Base-by-base conservation (phyloP, 352 stramenopile species). In the Elongisporangium prolatum region DNA sequence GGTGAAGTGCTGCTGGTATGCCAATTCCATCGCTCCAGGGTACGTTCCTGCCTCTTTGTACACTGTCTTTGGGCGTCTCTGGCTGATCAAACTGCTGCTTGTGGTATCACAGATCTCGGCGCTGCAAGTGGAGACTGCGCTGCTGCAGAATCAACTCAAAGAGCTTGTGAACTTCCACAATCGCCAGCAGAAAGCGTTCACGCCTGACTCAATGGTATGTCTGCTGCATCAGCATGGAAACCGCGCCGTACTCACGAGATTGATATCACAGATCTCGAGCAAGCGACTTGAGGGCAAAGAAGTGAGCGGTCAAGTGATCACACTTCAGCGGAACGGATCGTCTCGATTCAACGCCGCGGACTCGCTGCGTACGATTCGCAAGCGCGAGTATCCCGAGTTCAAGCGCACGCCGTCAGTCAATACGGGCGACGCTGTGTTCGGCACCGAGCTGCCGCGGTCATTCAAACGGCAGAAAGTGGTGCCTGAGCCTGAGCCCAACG, bases 111-210 rank as follows among this genome's bases (percentile, higher is more conserved):
- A 88, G 78, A 80, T 86, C 48, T 80, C 69, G 17, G 69, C 72
- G 3, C 48, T 86, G 20, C 70, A 85, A 54, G 57, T 85, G 18
- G 76, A 86, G 21, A 56, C 77, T 13, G 74, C 85, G 48, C 56
- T 89, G 38, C 56, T 86, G 34, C 74, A 84, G 55, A 89, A 87
- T 40, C 79, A 89, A 62, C 64, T 76, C 18, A 74, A 70, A 22
- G 79, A 89, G 63, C 63, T 89, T 20, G 62, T 73, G 51, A 71
- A 77, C 55, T 89, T 86, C 47, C 48, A 56, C 44, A 37, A 52
- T 62, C 21, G 53, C 24, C 44, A 61, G 10, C 63, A 62, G 50
- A 25, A 47, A 54, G 58, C 59, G 40, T 57, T 16, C 20, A 47
- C 50, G 49, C 22, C 25, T 3, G 52, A 60, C 5, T 47, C 48